Evolutionary conservation across 31 red algal genomes (phyloP).

Genomic region (Bonnemaisonia californica): DNA sequence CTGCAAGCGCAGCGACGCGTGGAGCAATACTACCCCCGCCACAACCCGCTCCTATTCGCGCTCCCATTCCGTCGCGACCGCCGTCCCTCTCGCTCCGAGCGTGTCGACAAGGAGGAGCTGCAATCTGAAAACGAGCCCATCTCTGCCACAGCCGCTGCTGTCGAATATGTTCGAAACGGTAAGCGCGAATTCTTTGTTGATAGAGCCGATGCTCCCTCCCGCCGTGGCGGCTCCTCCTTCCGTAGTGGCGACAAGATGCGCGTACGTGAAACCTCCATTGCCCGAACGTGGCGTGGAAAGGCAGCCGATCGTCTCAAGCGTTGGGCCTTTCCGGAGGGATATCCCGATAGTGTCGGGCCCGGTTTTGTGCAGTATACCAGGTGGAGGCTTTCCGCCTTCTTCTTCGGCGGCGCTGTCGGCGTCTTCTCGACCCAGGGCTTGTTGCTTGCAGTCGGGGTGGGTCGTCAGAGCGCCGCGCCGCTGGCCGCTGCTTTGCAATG

Average conservation of each 20-base stretch:
- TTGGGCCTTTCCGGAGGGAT: conserved; percentile 81
- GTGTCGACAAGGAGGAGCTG: conserved; percentile 53
- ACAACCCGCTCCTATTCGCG: neutral
- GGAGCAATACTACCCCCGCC: neutral
- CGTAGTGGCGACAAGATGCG: conserved; percentile 41
- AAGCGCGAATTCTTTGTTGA: conserved; percentile 70
- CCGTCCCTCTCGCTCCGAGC: conserved; percentile 1
- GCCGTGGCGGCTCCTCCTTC: conserved; percentile 17
- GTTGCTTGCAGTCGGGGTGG: conserved; percentile 89
- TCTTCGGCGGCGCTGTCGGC: conserved; percentile 84
- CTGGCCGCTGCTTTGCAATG: conserved; percentile 92
- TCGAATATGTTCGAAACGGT: conserved; percentile 61
- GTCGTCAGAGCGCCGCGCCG: conserved; percentile 77
- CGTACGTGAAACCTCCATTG: conserved; percentile 55
- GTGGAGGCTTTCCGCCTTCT: conserved; percentile 83
- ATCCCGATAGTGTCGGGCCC: conserved; percentile 81
- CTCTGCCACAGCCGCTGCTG: conserved; percentile 43
- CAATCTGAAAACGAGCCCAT: conserved; percentile 38
- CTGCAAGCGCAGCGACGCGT: neutral
- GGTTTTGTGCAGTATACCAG: conserved; percentile 87
- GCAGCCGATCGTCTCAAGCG: conserved; percentile 77
- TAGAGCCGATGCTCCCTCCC: conserved; percentile 7
- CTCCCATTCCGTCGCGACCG: conserved; percentile 16
- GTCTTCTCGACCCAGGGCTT: conserved; percentile 91
- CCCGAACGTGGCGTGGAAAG: conserved; percentile 73